Conservation (phyloP, 2,329 filamentous ascomycete genomes). For the Xylaria sp. region DNA sequence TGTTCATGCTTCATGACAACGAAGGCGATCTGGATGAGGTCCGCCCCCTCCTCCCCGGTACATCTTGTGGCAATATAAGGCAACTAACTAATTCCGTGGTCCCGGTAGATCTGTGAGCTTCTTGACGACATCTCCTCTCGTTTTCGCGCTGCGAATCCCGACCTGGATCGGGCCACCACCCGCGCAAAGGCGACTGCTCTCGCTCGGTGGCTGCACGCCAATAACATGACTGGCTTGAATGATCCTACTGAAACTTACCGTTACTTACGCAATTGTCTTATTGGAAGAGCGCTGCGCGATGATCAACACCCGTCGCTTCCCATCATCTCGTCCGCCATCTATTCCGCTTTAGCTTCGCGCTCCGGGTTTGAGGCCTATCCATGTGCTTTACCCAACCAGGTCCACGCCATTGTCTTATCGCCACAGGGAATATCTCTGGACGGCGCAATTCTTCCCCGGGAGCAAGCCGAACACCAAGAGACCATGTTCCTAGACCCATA, state of each 20-base stretch:
- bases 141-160: conserved; percentile 64
- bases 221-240: conserved; percentile 77
- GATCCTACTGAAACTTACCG: conserved; percentile 74
- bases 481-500: conserved; percentile 89
- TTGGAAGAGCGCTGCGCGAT: conserved; percentile 82
- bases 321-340: conserved; percentile 87
- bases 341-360: conserved; percentile 79
- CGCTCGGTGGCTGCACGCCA: conserved; percentile 73
- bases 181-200: conserved; percentile 75
- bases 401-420: conserved; percentile 80
- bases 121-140: conserved; percentile 71
- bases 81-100: neutral
- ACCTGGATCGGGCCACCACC: conserved; percentile 67
- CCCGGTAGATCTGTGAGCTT: conserved; percentile 65
- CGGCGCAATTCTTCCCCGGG: conserved; percentile 52
- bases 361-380: conserved; percentile 81
- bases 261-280: conserved; percentile 85
- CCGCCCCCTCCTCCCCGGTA: conserved; percentile 30
- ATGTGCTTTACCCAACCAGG: conserved; percentile 85
- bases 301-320: conserved; percentile 82
- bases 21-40: conserved; percentile 80
- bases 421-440: conserved; percentile 70
- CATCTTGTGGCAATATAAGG: neutral
- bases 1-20: conserved; percentile 83
- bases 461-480: conserved; percentile 56